phyloP scores from a whole-genome alignment of 352 stramenopile genomes.

The Pythium grandisporangium region DNA sequence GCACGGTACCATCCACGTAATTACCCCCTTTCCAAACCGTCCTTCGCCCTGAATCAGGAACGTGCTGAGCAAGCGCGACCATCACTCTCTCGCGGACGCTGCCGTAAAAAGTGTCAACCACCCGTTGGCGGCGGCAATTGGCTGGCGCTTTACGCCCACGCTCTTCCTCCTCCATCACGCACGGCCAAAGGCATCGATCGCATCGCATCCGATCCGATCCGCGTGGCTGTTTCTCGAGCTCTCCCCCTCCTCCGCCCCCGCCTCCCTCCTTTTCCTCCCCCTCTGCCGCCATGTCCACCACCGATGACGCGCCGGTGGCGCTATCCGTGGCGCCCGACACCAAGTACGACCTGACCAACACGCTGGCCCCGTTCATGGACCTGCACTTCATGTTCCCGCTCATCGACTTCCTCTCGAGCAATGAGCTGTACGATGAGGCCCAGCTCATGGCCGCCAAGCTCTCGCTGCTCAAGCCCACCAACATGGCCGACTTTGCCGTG shows the following conservation, averaged over 20 bases:
- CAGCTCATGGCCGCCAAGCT: conserved; percentile 88
- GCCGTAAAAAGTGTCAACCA: conserved; percentile 19
- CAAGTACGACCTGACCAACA: conserved; percentile 93
- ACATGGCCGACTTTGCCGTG: conserved; percentile 97
- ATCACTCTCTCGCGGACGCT: too few relatives aligned
- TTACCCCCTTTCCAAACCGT: too few relatives aligned
- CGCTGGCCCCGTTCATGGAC: conserved; percentile 92
- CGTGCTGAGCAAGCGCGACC: too few relatives aligned
- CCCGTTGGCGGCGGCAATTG: conserved; percentile 18
- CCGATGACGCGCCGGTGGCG: conserved; percentile 27
- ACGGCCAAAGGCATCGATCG: too few relatives aligned
- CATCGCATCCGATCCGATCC: too few relatives aligned
- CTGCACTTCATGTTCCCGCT: conserved; percentile 97
- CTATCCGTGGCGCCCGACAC: conserved; percentile 41
- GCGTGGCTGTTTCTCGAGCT: neutral
- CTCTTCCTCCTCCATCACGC: too few relatives aligned
- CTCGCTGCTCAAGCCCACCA: conserved; percentile 89
- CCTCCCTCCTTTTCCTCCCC: neutral
- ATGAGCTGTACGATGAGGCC: conserved; percentile 89
- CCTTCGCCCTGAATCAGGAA: too few relatives aligned
- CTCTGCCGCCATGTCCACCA: conserved; percentile 9
- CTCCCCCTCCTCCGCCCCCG: neutral
- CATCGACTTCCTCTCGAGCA: conserved; percentile 91
- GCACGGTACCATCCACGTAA: too few relatives aligned
- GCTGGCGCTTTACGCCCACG: too few relatives aligned